Conservation (phyloP, 495 filamentous ascomycete genomes). For the Tuber brumale region DNA sequence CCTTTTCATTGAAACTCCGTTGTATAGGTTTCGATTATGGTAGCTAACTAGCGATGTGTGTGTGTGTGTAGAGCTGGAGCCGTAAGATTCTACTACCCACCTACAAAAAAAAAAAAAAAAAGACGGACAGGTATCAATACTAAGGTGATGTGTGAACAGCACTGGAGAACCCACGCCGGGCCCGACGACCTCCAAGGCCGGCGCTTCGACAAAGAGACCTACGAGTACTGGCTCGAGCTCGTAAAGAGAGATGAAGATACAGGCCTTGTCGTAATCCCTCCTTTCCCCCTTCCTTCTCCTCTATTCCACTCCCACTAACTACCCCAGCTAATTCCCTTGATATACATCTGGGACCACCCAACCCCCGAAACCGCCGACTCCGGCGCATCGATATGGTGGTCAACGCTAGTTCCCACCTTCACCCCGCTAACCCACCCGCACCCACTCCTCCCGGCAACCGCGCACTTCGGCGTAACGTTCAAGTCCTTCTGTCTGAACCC, state of each 20-base stretch:
- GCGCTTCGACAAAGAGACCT: conserved; percentile 32
- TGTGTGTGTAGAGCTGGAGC: conserved; percentile 27
- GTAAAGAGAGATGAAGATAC: conserved; percentile 9
- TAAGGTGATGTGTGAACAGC: conserved; percentile 8
- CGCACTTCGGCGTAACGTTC: conserved; percentile 24
- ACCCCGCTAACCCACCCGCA: conserved; percentile 4
- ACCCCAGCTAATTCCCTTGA: conserved; percentile 11
- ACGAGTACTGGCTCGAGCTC: conserved; percentile 29
- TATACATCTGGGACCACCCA: conserved; percentile 22
- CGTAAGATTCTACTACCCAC: conserved; percentile 15
- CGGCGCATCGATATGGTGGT: conserved; percentile 36
- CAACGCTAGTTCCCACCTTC: conserved; percentile 22
- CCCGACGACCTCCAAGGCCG: conserved; percentile 14
- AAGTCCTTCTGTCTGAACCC: conserved; percentile 39
- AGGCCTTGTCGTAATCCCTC: conserved; percentile 10
- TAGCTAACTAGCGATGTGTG: background rate
- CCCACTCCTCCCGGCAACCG: conserved; percentile 21
- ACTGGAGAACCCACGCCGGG: conserved; percentile 31
- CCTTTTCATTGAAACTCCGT: background rate
- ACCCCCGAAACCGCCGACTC: conserved; percentile 29
- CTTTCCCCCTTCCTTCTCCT: background rate
- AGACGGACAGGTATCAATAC: background rate
- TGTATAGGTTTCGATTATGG: background rate
- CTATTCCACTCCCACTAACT: background rate
- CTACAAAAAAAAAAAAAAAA: background rate